Base-by-base conservation (phyloP, 306 rosid species). In the Prunus kanzakura region DNA sequence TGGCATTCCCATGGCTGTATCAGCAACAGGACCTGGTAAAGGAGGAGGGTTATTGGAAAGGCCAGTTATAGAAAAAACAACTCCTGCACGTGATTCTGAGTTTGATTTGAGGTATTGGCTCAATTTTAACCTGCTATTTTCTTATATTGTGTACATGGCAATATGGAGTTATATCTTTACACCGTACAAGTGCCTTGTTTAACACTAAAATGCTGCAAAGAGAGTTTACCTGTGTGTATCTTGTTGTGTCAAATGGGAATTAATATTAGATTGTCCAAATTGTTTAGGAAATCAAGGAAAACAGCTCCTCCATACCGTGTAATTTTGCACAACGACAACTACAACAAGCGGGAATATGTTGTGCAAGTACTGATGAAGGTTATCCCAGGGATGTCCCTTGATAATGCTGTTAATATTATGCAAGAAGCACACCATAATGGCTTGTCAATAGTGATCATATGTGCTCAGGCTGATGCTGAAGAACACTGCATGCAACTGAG, bases 301-400 rank as follows among this genome's bases (percentile, higher is more conserved):
- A 76, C 79, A 72, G 82, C 96, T 2, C 96, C 93, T 13, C 96
- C 96, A 4, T 91, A 89, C 46, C 75, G 90, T 30, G 93, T 89
- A 30, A 43, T 91, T 68, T 82, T 89, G 84, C 96, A 91, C 74
- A 91, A 91, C 22, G 96, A 91, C 84, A 78, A 91, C 88, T 89
- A 61, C 50, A 91, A 91, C 74, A 91, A 89, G 78, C 75, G 96
- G 30, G 90, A 91, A 83, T 91, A 91, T 23, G 96, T 91, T 35
- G 96, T 91, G 60, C 89, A 91, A 81, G 96, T 91, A 46, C 69
- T 91, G 86, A 89, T 91, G 96, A 91, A 91, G 89, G 96, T 91
- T 76, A 91, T 91, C 72, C 96, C 96, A 0, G 96, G 93, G 79
- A 91, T 91, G 96, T 86, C 92, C 55, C 63, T 91, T 72, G 93